Evolutionary conservation across 208 protist species (phyloP).

Genomic region (Leishmania lainsoni): DNA sequence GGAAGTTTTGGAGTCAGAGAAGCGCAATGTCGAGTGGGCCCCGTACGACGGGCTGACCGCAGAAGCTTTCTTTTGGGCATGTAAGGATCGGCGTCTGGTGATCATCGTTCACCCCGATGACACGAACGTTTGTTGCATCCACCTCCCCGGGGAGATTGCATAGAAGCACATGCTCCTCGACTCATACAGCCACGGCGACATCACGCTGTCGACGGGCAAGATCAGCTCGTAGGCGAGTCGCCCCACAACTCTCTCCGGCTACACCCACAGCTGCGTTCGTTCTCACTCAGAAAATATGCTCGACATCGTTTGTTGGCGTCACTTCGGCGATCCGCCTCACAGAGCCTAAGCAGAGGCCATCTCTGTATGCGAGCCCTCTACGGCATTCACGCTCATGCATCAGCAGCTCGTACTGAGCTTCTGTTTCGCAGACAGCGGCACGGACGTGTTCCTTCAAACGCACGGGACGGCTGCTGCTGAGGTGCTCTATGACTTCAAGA

Average conservation of each 20-base stretch:
- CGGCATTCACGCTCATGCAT: slow-evolving; percentile 18
- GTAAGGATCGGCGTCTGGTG: slow-evolving; percentile 32
- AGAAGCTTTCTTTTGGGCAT: slow-evolving; percentile 23
- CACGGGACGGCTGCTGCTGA: slow-evolving; percentile 58
- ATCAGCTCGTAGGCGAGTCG: slow-evolving; percentile 45
- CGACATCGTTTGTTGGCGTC: slow-evolving; percentile 38
- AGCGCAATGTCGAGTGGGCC: slow-evolving; percentile 39
- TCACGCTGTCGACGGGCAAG: slow-evolving; percentile 48
- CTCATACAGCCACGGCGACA: slow-evolving; percentile 29
- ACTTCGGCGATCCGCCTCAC: slow-evolving; percentile 51
- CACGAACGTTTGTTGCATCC: not conserved
- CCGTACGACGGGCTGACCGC: slow-evolving; percentile 13
- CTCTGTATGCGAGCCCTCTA: slow-evolving; percentile 24
- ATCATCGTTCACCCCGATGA: slow-evolving; percentile 16
- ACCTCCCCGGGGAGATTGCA: slow-evolving; percentile 5
- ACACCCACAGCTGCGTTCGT: slow-evolving; percentile 22
- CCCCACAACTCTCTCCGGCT: slow-evolving; percentile 17
- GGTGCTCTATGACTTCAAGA: slow-evolving; percentile 43
- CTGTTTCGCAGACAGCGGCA: slow-evolving; percentile 43
- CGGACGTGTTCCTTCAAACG: slow-evolving; percentile 54
- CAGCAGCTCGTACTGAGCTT: slow-evolving; percentile 42
- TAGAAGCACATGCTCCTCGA: slow-evolving; percentile 26
- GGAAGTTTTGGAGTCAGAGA: slow-evolving; percentile 18
- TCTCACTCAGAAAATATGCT: not conserved
- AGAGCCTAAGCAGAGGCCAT: slow-evolving; percentile 27